Percentiles rank a stretch among this genome's conserved stretches.
These are phyloP conservation scores for Coemansia pectinata DNA, from an alignment of 192 early-diverging fungal genomes.

Conservation along the genomic window DNA sequence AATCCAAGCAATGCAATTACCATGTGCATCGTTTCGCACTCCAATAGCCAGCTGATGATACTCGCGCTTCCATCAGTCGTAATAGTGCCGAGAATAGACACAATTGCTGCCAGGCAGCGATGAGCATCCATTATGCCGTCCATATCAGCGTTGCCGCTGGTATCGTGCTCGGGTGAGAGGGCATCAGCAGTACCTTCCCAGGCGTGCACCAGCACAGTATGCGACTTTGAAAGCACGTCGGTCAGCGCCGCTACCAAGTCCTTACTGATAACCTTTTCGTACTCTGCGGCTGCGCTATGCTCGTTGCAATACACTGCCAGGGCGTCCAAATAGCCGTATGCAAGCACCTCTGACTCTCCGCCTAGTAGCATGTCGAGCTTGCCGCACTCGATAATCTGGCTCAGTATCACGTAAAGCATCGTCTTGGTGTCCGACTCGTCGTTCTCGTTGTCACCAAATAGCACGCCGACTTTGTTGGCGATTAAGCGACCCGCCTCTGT, in stretches of 20 bases:
- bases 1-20: slow-evolving; percentile 30
- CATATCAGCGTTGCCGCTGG: slow-evolving; percentile 6
- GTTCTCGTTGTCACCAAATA: slow-evolving; percentile 35
- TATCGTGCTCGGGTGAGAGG: neutral
- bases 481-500: slow-evolving; percentile 18
- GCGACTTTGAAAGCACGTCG: neutral
- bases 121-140: slow-evolving; percentile 17
- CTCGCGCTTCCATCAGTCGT: slow-evolving; percentile 14
- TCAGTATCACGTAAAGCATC: slow-evolving; percentile 29
- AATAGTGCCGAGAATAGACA: slow-evolving; percentile 21
- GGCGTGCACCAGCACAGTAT: slow-evolving; percentile 1
- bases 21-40: slow-evolving; percentile 8
- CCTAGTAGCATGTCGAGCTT: slow-evolving; percentile 16
- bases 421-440: slow-evolving; percentile 35
- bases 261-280: neutral
- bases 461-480: slow-evolving; percentile 20
- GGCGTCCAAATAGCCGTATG: slow-evolving; percentile 28
- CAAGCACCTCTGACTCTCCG: neutral
- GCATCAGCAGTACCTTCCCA: slow-evolving; percentile 11
- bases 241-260: slow-evolving; percentile 3
- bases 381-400: slow-evolving; percentile 14
- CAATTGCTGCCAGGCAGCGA: slow-evolving; percentile 14
- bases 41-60: slow-evolving; percentile 7
- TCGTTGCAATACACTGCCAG: slow-evolving; percentile 46
- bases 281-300: neutral